Conservation (phyloP, 2,329 filamentous ascomycete genomes). For the Aspergillaceae sp. region DNA sequence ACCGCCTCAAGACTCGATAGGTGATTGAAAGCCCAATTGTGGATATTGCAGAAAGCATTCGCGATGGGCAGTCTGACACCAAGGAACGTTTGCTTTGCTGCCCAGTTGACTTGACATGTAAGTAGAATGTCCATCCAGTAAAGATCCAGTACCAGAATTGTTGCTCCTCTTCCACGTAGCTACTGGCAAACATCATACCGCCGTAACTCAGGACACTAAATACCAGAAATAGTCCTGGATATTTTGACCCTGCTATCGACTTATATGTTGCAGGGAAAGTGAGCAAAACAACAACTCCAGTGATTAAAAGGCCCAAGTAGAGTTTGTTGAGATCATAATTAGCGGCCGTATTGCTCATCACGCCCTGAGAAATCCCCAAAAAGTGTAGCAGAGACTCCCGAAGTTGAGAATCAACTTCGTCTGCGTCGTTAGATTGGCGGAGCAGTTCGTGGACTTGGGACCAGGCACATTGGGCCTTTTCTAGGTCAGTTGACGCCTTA, state of each 20-base stretch:
- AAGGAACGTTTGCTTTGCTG: not conserved
- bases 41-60: constrained; percentile 7
- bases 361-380: constrained; percentile 61
- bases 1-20: constrained; percentile 62
- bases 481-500: constrained; percentile 30
- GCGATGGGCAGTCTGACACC: not conserved
- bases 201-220: constrained; percentile 57
- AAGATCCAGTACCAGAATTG: constrained; percentile 96
- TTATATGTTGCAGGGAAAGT: constrained; percentile 24
- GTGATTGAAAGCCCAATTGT: constrained; percentile 47
- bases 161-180: constrained; percentile 96
- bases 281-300: constrained; percentile 36
- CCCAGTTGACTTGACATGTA: constrained; percentile 33
- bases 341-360: constrained; percentile 84
- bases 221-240: constrained; percentile 34
- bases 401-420: constrained; percentile 9
- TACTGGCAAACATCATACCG: constrained; percentile 94
- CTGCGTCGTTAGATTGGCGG: constrained; percentile 3
- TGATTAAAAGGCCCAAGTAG: constrained; percentile 26
- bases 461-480: constrained; percentile 64
- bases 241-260: constrained; percentile 19
- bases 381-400: constrained; percentile 43
- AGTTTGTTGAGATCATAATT: constrained; percentile 67
- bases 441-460: constrained; percentile 26
- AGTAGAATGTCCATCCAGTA: constrained; percentile 38